A percentile compares a stretch with the other conserved stretches of the same genome.
Conservation (phyloP, 1,284 basidiomycete species). For the Cystobasidium slooffiae region DNA sequence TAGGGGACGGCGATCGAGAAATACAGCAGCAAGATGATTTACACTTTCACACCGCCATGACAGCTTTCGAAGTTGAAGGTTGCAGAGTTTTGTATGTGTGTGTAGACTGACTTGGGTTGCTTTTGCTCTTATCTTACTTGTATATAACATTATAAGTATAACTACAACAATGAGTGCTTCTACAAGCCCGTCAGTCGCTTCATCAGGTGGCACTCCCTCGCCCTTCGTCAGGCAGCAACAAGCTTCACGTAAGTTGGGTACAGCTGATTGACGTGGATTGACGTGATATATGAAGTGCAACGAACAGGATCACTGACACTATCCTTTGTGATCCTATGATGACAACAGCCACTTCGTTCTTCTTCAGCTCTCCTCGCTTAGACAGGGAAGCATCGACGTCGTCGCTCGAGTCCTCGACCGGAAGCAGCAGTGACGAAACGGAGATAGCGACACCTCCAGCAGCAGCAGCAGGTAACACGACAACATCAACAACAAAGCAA, state of each 20-base stretch:
- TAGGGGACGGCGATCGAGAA: too few relatives aligned
- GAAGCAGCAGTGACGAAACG: conserved; percentile 12
- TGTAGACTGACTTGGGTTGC: too few relatives aligned
- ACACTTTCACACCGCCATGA: too few relatives aligned
- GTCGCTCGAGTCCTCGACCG: neutral
- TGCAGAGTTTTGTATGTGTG: too few relatives aligned
- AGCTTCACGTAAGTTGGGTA: neutral
- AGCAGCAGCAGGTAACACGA: neutral
- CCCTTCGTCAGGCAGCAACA: conserved; percentile 4
- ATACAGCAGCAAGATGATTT: too few relatives aligned
- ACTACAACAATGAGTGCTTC: neutral
- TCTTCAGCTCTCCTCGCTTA: conserved; percentile 7
- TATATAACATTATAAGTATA: too few relatives aligned
- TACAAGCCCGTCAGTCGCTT: neutral
- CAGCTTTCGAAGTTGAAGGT: too few relatives aligned
- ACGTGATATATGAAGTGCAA: neutral
- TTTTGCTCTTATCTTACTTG: too few relatives aligned
- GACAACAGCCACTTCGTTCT: neutral
- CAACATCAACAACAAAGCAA: neutral
- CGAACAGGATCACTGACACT: neutral
- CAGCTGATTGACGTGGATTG: neutral
- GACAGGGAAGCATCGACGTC: conserved; percentile 1
- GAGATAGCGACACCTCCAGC: conserved; percentile 9
- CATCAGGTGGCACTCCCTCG: neutral
- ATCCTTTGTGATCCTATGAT: neutral